Evolutionary conservation across 1,139 yeast genomes (phyloP), one percentile per base, ranked within the genome.

Genomic region (Magnusiomyces starmeri): DNA sequence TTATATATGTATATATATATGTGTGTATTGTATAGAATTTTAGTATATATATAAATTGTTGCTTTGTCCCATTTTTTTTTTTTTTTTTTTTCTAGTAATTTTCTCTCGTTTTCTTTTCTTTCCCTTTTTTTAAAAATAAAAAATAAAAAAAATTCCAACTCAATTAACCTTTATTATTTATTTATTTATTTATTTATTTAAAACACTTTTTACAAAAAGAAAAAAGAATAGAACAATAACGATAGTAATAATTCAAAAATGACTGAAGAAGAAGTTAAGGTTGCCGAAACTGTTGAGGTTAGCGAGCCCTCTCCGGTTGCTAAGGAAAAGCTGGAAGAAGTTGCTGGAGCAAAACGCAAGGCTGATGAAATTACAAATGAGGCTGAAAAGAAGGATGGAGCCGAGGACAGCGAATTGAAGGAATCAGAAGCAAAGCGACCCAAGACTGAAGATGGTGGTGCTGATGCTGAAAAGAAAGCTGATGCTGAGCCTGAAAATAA

Each of bases 361-460:
- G 51, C 57, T 24, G 57, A 45, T n/a, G 51, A 55, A 56, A 57
- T 56, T 50, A 56, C 59, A 55, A 64, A 54, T 22, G 49, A 48
- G 9, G 51, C 50, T 51, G 58, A 60, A 50, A 57, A 61, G 57
- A 53, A 54, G 25, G 63, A 67, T n/a, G n/a, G n/a, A n/a, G n/a
- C n/a, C n/a, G n/a, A n/a, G n/a, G n/a, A n/a, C n/a, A n/a, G n/a
- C n/a, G n/a, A n/a, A n/a, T n/a, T n/a, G 63, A 69, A 69, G 71
- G 42, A 18, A n/a, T 9, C 12, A 39, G 25, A 20, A 20, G 25
- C 14, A 14, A 20, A 21, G 9, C 42, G 25, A 21, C 25, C 25
- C 9, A 20, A 20, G 42, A 21, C 42, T 39, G 22, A 20, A 6
- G 25, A 39, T 29, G 34, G 14, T 29, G 12, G 14, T 18, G 18